These are phyloP conservation scores for Populus pruinosa DNA, from an alignment of 345 rosid species.

Conservation along the genomic window DNA sequence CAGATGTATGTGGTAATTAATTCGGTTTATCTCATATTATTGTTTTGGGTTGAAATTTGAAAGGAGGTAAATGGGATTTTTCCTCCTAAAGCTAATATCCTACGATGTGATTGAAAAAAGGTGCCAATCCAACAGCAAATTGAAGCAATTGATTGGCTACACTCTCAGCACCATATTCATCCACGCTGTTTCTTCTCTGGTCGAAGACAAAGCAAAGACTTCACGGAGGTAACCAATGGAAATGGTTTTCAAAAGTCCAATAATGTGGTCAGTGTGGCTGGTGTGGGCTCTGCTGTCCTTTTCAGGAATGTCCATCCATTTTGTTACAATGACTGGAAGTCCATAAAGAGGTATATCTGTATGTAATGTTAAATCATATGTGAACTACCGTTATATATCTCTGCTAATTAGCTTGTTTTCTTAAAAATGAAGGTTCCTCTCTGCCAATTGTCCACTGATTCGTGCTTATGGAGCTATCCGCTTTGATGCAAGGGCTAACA, in stretches of 20 bases:
- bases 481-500: constrained; percentile 55
- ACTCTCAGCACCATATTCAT: constrained; percentile 56
- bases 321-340: constrained; percentile 71
- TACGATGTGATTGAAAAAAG: constrained; percentile 21
- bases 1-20: too few relatives aligned
- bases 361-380: too few relatives aligned
- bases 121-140: constrained; percentile 58
- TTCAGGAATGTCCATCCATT: constrained; percentile 64
- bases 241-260: constrained; percentile 19
- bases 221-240: constrained; percentile 32
- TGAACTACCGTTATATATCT: too few relatives aligned
- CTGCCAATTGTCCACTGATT: constrained; percentile 59
- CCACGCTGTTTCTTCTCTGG: constrained; percentile 80
- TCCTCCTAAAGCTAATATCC: not conserved
- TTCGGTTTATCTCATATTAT: too few relatives aligned
- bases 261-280: constrained; percentile 62
- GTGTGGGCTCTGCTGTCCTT: constrained; percentile 76
- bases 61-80: too few relatives aligned
- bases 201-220: constrained; percentile 30
- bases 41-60: too few relatives aligned
- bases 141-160: constrained; percentile 80
- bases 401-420: not conserved
- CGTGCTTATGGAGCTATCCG: constrained; percentile 92
- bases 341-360: constrained; percentile 57
- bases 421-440: constrained; percentile 52